Evolutionary conservation across 179 eudicot genomes (phyloP), one percentile per base, ranked within the genome.

Genomic region (Beta macrorhiza): DNA sequence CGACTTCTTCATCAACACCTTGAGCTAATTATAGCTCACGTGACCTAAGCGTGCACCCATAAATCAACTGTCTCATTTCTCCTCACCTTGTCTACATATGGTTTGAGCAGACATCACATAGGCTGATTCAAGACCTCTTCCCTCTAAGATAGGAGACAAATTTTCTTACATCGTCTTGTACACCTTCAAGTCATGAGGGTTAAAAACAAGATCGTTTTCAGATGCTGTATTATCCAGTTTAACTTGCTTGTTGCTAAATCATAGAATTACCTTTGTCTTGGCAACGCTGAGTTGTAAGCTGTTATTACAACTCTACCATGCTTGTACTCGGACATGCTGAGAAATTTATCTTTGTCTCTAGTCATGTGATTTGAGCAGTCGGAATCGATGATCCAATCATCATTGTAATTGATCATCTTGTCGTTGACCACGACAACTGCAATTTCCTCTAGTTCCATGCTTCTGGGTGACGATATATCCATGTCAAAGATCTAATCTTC

Each of bases 311-410:
- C 82, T 45, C 82, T 55, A 58, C 53, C 45, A 61, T 58, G 70
- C 42, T 77, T 67, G 47, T 63, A 67, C 2, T 67, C 74, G 0
- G 8, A 47, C 62, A 80, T 65, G 63, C 42, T 74, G 6, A 53
- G 8, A 25, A 65, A 67, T 6, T 80, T 80, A 2, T 42, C 56
- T 55, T 65, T 65, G 22, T 80, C 74, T 7, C 79, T 11, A 1
- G 75, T 81, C 83, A 74, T 80, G 67, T 80, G 65, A 65, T 80
- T 64, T 52, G 78, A 80, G 67, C 74, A 74, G 25, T 25, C 25
- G 25, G 25, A 25, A 25, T 25, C 25, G 25, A 25, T 25, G 25
- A 1, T 79, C 55, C 70, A 59, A 75, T 81, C 79, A 55, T 81
- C 75, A 19, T 53, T 44, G 29, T 81, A 81, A 22, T 25, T 25